Base-by-base conservation (phyloP, 2,329 filamentous ascomycete species). In the Dactylonectria macrodidyma region DNA sequence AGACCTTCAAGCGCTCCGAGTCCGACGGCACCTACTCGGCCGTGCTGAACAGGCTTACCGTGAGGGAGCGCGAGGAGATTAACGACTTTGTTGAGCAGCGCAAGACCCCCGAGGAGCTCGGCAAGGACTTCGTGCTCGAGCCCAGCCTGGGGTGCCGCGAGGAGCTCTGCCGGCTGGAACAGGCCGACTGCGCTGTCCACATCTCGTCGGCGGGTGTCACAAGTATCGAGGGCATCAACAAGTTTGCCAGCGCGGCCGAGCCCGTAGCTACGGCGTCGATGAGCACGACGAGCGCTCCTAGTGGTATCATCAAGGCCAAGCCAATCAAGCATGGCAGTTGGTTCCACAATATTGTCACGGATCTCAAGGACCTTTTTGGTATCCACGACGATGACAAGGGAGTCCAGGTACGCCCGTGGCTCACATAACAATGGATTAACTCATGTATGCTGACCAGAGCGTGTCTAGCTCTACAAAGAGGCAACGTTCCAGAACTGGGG, bases 401-500 rank as follows among this genome's bases (percentile, higher is more conserved):
- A 8, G 36, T 12, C 4, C 19, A 8, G 16, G 51, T 44, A 38
- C 26, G 26, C 26, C 26, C 7, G 26, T 30, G 26, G 26, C 26
- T 30, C 26, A 7, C 4, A 4, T 30, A 4, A 55, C 44, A 46
- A 7, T 2, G 2, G 3, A 24, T 22, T 12, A 24, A 2, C 24
- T 26, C 26, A 26, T 4, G 4, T 54, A 41, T 33, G 2, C 38
- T 41, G 12, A 41, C 38, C 12, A 41, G 38, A 10, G 12, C 6
- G 12, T 33, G 10, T 19, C 2, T 22, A 63, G 59, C 9, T 65
- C 19, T 51, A 34, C n/a, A 11, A 36, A 10, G 44, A 65, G 22
- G 33, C 59, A 14, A 8, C 12, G 8, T 68, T 68, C 34, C 36
- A 66, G 33, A 68, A 68, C 33, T 68, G 66, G 66, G 66, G 66